These are phyloP conservation scores for Trichosporon faecale DNA, from an alignment of 1,284 basidiomycete species.

Conservation along the genomic window DNA sequence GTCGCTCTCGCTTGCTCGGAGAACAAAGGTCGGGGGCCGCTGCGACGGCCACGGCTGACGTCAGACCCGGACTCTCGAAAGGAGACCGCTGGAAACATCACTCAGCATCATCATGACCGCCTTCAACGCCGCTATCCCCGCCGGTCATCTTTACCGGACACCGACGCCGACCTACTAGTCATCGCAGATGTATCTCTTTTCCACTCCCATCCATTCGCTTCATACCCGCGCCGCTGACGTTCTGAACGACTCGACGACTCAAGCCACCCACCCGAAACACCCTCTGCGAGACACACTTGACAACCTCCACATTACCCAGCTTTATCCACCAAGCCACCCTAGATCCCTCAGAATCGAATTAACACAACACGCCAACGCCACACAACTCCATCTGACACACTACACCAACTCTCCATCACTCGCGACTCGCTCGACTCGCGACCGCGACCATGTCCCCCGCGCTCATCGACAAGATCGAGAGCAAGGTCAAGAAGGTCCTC, in stretches of 20 bases:
- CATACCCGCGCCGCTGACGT: neutral
- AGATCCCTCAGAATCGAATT: too few species aligned
- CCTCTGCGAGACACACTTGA: too few species aligned
- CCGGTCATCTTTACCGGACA: neutral
- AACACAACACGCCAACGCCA: neutral
- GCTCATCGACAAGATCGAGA: constrained; percentile 2
- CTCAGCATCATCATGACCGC: neutral
- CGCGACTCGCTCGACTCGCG: neutral
- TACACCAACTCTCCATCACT: neutral
- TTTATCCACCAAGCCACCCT: too few species aligned
- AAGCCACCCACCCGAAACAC: too few species aligned
- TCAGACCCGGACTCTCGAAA: neutral
- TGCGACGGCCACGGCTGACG: neutral
- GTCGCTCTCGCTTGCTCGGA: too few species aligned
- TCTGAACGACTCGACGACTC: too few species aligned
- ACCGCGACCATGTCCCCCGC: neutral
- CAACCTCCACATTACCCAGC: too few species aligned
- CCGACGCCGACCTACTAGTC: neutral
- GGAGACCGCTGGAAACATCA: neutral
- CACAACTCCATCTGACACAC: neutral
- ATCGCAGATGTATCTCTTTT: neutral
- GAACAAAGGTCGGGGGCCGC: too few species aligned
- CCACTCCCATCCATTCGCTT: neutral
- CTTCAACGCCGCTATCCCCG: neutral
- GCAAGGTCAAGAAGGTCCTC: constrained; percentile 8